These are phyloP conservation scores for Biscogniauxia mediterranea DNA, from an alignment of 2,329 filamentous ascomycete species.

Conservation along the genomic window DNA sequence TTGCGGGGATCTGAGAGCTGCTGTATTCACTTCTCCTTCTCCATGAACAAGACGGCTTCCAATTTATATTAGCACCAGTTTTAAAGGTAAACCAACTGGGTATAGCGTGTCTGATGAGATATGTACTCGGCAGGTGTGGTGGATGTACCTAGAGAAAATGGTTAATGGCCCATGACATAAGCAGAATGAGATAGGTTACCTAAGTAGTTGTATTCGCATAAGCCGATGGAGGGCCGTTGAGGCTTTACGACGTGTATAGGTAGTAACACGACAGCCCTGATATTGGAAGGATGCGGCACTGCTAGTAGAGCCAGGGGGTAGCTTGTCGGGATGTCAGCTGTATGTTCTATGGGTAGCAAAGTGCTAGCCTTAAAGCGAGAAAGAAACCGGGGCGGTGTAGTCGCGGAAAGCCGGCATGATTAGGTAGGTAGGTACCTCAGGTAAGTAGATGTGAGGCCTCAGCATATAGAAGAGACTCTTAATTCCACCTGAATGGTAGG, in stretches of 20 bases:
- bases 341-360: neutral
- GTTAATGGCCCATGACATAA: constrained; percentile 23
- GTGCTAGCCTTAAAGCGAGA: constrained; percentile 6
- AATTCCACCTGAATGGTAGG: constrained; percentile 13
- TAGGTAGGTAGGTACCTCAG: neutral
- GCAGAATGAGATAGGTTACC: constrained; percentile 17
- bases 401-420: constrained; percentile 5
- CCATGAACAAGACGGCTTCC: constrained; percentile 16
- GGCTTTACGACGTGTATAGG: constrained; percentile 18
- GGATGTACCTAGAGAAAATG: constrained; percentile 21
- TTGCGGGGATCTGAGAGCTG: constrained; percentile 28
- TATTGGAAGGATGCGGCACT: constrained; percentile 21
- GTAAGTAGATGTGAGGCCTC: neutral
- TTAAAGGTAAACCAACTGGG: constrained; percentile 3
- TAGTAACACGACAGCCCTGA: constrained; percentile 19
- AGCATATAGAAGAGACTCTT: neutral
- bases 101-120: constrained; percentile 2
- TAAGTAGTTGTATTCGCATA: constrained; percentile 8
- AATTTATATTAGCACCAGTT: constrained; percentile 19
- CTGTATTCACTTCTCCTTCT: constrained; percentile 23
- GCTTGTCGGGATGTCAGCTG: constrained; percentile 14
- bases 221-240: constrained; percentile 11
- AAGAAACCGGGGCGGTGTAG: constrained; percentile 9
- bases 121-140: constrained; percentile 17
- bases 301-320: constrained; percentile 10